Conservation (phyloP, 2,329 filamentous ascomycete genomes). For the Podosphaera aphanis region DNA sequence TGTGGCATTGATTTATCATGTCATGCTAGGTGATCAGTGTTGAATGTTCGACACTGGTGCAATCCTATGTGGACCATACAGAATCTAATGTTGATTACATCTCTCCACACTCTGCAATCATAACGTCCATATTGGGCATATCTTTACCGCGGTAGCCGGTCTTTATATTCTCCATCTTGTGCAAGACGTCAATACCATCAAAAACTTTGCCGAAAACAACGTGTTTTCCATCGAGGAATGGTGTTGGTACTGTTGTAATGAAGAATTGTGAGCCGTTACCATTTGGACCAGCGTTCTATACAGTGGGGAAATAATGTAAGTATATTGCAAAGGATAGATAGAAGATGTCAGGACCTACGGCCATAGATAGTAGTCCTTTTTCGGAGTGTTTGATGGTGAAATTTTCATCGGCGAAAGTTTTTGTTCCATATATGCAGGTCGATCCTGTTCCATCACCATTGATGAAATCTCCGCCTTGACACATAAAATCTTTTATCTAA, state of each 20-base stretch:
- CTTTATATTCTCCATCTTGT: constrained; percentile 78
- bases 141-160: constrained; percentile 53
- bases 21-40: background rate
- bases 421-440: constrained; percentile 66
- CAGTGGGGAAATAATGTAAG: background rate
- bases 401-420: constrained; percentile 76
- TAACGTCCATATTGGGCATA: constrained; percentile 63
- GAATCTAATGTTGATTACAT: constrained; percentile 34
- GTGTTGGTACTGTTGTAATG: constrained; percentile 71
- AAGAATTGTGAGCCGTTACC: constrained; percentile 96
- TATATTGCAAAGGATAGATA: background rate
- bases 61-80: background rate
- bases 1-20: background rate
- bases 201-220: constrained; percentile 85
- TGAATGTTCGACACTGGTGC: background rate
- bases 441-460: constrained; percentile 83
- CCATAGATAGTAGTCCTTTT: constrained; percentile 75
- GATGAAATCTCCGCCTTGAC: constrained; percentile 87
- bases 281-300: constrained; percentile 71
- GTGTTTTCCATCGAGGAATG: constrained; percentile 79
- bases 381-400: constrained; percentile 58
- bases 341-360: constrained; percentile 32
- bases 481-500: constrained; percentile 90
- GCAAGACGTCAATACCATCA: constrained; percentile 73
- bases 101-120: constrained; percentile 72